Evolutionary conservation across 805 yeast species (phyloP), one percentile per base, ranked within the genome.

Genomic region (Sungouiella blattae): DNA sequence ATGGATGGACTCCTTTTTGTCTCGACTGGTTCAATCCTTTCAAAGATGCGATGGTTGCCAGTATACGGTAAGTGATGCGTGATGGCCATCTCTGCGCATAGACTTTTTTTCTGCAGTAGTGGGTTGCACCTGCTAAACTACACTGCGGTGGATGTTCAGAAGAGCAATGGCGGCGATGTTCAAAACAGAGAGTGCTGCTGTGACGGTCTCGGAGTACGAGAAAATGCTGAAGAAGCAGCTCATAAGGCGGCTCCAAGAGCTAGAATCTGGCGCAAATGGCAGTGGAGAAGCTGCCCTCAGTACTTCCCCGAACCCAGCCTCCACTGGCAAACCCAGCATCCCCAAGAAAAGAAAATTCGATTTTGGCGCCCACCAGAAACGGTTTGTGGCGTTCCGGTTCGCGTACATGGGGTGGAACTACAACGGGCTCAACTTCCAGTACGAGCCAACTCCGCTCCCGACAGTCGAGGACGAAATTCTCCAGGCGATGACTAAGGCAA

Each of bases 361-460:
- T 48, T 84, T 83, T 46, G 62, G 77, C 11, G 80, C 77, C 42
- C 76, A 75, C 50, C 45, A 66, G 8, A 77, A 78, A 1, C 67
- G 98, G 37, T 77, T 76, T 41, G 73, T 93, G 11, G 98, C 95
- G 0, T 52, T 93, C 20, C 67, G 76, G 42, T 93, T 93, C 62
- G 83, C 96, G 0, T 93, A 93, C 57, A 53, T 86, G 32, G 98
- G 98, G 1, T 91, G 97, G 97, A 76, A 83, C 52, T 93, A 93
- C 59, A 87, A 83, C 53, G 98, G 98, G 0, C 66, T 93, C 16
- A 96, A 95, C 0, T 64, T 76, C 30, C 98, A 93, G 58, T 73
- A 72, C 40, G 88, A 80, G 18, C 75, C 75, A 3, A 83, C 93
- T 0, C 83, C 82, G 1, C 62, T 86, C 6, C 95, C 94, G 0